Percentiles rank a stretch among this genome's conserved stretches.
These are phyloP conservation scores for Neofusicoccum kwambonambiense DNA, from an alignment of 2,329 filamentous ascomycete species.

Conservation along the genomic window DNA sequence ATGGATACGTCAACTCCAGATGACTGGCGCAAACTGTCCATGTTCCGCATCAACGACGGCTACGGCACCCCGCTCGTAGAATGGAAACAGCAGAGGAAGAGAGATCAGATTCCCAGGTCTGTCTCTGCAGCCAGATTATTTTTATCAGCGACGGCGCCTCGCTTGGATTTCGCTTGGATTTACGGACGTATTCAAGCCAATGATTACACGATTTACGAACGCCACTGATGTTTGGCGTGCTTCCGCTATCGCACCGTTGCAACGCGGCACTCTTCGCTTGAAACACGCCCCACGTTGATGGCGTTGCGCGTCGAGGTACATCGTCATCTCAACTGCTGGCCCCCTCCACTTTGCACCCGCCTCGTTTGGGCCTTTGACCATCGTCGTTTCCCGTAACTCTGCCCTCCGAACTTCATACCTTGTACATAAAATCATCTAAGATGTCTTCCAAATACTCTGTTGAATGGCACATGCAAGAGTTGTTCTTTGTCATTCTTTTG, in stretches of 20 bases:
- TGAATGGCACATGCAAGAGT: no score
- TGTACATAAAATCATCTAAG: not conserved
- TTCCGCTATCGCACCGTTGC: constrained; percentile 1
- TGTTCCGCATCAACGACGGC: no score
- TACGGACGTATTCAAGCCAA: not conserved
- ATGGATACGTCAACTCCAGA: no score
- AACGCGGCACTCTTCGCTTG: not conserved
- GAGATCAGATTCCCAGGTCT: not conserved
- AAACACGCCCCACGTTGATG: not conserved
- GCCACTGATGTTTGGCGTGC: constrained; percentile 5
- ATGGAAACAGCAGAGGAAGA: not conserved
- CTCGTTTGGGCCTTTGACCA: not conserved
- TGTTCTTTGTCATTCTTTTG: no score
- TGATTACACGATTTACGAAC: not conserved
- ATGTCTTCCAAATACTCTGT: not conserved
- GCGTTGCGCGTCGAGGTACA: not conserved
- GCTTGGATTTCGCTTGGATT: not conserved
- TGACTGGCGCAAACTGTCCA: no score
- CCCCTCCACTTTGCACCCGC: not conserved
- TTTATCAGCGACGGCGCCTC: not conserved
- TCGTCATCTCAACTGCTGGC: not conserved
- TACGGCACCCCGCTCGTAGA: no score
- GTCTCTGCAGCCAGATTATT: not conserved
- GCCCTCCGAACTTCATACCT: no score
- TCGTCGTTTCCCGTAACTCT: no score